These are phyloP conservation scores for Rhodomyrtus psidioides DNA, from an alignment of 441 rosid genomes.

Conservation along the genomic window DNA sequence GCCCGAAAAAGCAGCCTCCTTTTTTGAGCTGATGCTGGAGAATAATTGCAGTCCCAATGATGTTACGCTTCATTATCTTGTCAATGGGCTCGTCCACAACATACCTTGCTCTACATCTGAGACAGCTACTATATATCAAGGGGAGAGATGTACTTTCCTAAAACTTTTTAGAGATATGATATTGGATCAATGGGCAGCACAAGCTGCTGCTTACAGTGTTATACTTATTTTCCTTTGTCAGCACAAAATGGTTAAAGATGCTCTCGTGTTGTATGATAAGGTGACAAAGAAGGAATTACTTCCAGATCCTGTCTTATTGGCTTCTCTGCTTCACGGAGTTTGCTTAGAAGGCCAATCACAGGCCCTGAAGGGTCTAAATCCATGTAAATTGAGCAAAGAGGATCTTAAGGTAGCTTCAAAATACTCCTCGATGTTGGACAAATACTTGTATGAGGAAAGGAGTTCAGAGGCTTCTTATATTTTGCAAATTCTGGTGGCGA, in stretches of 20 bases:
- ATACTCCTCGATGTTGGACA: constrained; percentile 33
- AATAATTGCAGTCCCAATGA: constrained; percentile 65
- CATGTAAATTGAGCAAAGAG: constrained; percentile 30
- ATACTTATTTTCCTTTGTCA: constrained; percentile 53
- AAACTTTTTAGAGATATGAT: constrained; percentile 44
- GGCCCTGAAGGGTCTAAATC: constrained; percentile 38
- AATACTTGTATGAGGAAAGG: constrained; percentile 29
- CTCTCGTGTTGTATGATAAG: constrained; percentile 41
- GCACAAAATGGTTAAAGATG: constrained; percentile 53
- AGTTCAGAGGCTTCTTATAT: constrained; percentile 37
- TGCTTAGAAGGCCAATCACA: constrained; percentile 49
- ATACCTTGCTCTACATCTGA: constrained; percentile 1
- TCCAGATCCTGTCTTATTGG: constrained; percentile 52
- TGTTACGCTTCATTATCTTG: constrained; percentile 53
- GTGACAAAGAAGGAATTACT: constrained; percentile 46
- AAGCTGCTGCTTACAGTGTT: constrained; percentile 52
- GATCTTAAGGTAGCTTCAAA: constrained; percentile 40
- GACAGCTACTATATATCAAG: constrained; percentile 10
- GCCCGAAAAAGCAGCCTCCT: constrained; percentile 47
- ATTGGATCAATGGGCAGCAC: constrained; percentile 47
- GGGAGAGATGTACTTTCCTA: constrained; percentile 29
- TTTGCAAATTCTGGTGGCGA: constrained; percentile 34
- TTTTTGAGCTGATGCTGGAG: constrained; percentile 65
- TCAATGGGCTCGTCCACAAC: constrained; percentile 52
- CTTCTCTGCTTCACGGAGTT: constrained; percentile 57